Conservation (phyloP, 1,284 basidiomycete species). For the Pseudozyma tsukubaensis region DNA sequence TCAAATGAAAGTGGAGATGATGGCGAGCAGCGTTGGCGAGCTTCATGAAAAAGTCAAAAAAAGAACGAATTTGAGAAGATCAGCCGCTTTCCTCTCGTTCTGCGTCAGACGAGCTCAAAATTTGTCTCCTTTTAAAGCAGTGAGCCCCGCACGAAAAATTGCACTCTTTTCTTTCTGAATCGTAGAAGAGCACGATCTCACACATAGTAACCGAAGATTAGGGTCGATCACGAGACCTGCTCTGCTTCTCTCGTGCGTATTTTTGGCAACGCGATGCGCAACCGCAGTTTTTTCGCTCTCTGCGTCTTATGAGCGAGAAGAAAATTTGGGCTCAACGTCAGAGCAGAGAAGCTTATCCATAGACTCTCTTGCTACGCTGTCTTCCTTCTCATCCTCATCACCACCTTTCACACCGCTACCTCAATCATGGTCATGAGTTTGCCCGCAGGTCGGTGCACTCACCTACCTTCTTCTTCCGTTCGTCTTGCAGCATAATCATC, state of each 20-base stretch:
- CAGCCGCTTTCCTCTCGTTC: no score
- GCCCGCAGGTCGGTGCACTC: constrained; percentile 37
- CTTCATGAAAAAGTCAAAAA: not conserved
- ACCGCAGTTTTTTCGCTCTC: constrained; percentile 31
- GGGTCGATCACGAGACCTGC: constrained; percentile 30
- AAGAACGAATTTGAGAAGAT: constrained; percentile 4
- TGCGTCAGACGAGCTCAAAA: not conserved
- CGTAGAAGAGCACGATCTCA: constrained; percentile 6
- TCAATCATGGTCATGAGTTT: constrained; percentile 16
- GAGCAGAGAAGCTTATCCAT: not conserved
- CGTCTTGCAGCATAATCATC: not conserved
- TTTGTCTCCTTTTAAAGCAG: not conserved
- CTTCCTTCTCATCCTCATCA: constrained; percentile 4
- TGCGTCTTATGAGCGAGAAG: not conserved
- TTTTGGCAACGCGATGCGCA: not conserved
- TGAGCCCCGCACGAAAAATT: not conserved
- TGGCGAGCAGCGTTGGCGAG: not conserved
- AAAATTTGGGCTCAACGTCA: not conserved
- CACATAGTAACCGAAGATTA: not conserved
- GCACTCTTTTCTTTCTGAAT: not conserved
- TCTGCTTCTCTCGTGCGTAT: constrained; percentile 20
- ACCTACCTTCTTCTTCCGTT: not conserved
- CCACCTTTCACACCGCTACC: not conserved
- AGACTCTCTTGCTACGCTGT: not conserved
- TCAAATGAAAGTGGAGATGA: constrained; percentile 1